Conservation (phyloP, 2,329 filamentous ascomycete genomes). For the Colletotrichum graminicola region DNA sequence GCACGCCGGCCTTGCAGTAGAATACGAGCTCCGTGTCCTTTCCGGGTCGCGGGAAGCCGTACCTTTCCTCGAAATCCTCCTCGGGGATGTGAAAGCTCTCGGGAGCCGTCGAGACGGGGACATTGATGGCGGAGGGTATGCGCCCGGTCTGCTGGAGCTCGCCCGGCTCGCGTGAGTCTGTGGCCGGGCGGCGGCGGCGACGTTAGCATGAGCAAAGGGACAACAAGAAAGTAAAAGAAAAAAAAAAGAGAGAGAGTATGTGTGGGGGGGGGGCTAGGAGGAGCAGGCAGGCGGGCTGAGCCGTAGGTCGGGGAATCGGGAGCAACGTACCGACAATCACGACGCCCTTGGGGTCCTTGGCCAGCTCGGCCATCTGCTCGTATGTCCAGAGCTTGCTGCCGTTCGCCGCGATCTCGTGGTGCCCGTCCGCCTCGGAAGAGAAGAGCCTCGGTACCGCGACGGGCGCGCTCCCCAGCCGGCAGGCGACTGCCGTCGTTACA, state of each 20-base stretch:
- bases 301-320: neutral
- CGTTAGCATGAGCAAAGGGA: neutral
- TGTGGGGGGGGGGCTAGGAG: neutral
- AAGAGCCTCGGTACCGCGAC: conserved; percentile 23
- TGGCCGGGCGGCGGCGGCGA: neutral
- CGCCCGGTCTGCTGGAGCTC: conserved; percentile 74
- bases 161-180: conserved; percentile 78
- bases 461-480: neutral
- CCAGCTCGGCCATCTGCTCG: conserved; percentile 54
- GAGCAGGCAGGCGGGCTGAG: neutral
- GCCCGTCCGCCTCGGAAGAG: conserved; percentile 23
- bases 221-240: neutral
- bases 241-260: neutral
- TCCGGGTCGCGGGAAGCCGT: conserved; percentile 78
- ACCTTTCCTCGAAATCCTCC: conserved; percentile 86
- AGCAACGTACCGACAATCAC: conserved; percentile 32
- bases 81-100: conserved; percentile 82
- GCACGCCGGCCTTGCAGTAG: conserved; percentile 93
- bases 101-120: conserved; percentile 81
- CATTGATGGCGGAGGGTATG: conserved; percentile 86
- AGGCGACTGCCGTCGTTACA: neutral
- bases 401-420: conserved; percentile 38
- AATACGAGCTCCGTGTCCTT: conserved; percentile 76
- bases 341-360: conserved; percentile 6
- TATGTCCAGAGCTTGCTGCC: conserved; percentile 62